Conservation (phyloP, 129 eudicot genomes). For the Gnaphalium uliginosum region DNA sequence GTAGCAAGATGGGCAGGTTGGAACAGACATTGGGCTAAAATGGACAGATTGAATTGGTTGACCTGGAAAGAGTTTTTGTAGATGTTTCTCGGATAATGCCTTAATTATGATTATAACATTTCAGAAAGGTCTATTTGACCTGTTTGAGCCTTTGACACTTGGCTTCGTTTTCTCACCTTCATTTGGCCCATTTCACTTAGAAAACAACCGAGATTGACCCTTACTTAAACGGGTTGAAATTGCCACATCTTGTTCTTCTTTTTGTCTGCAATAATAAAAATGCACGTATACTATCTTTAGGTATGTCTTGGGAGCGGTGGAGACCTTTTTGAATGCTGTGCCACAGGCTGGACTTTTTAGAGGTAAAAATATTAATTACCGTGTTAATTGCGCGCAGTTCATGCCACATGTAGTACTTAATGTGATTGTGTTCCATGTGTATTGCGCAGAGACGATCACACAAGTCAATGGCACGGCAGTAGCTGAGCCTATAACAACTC, state of each 20-base stretch:
- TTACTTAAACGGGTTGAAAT: neutral
- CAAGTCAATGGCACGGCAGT: conserved; percentile 70
- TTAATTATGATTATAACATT: neutral
- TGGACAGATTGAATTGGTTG: neutral
- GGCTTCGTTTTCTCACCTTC: neutral
- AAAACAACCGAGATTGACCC: neutral
- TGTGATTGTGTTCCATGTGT: conserved; percentile 26
- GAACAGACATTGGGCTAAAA: neutral
- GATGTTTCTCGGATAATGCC: neutral
- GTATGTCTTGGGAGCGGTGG: conserved; percentile 98
- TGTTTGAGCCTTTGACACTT: neutral
- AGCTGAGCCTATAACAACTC: conserved; percentile 72
- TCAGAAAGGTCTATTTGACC: neutral
- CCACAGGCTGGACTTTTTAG: conserved; percentile 87
- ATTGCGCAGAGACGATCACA: conserved; percentile 65
- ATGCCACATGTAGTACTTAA: conserved; percentile 2
- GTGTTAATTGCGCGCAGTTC: neutral
- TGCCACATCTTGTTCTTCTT: neutral
- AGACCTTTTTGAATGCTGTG: conserved; percentile 88
- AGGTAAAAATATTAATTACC: conserved; percentile 45
- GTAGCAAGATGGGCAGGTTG: neutral
- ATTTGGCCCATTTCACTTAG: neutral
- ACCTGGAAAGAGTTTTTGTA: neutral
- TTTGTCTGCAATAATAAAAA: conserved; percentile 12
- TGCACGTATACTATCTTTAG: conserved; percentile 37